Conservation (phyloP, 225 moss, liverwort and hornwort genomes). For the Ulota crispa region DNA sequence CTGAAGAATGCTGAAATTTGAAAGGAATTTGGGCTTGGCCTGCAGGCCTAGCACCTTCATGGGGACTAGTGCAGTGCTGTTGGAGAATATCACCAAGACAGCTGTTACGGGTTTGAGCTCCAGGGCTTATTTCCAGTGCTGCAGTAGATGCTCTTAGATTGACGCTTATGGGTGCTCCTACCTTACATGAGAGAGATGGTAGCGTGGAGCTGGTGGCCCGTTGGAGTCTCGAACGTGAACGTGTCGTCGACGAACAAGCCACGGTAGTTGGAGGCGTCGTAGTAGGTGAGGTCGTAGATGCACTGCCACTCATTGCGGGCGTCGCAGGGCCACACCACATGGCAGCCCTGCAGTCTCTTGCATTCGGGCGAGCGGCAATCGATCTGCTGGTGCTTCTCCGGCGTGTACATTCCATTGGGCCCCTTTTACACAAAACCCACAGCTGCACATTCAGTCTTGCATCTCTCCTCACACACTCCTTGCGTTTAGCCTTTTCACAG, state of each 20-base stretch:
- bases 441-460: too few species aligned
- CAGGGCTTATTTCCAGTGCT: too few species aligned
- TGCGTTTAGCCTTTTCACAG: too few species aligned
- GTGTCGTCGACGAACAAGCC: conserved; percentile 13
- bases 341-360: neutral
- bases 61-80: too few species aligned
- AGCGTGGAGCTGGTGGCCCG: conserved; percentile 11
- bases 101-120: too few species aligned
- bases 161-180: too few species aligned
- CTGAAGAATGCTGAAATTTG: too few species aligned
- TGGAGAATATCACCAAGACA: too few species aligned
- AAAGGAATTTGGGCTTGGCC: too few species aligned
- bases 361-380: neutral
- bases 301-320: neutral
- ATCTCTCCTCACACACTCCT: too few species aligned
- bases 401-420: conserved; percentile 29
- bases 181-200: conserved; percentile 11
- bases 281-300: conserved; percentile 16
- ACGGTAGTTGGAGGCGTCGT: neutral
- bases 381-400: neutral
- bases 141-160: too few species aligned
- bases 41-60: too few species aligned
- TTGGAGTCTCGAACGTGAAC: neutral
- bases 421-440: conserved; percentile 1
- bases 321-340: neutral